These are phyloP conservation scores for Pseudocercospora pini-densiflorae DNA, from an alignment of 2,329 filamentous ascomycete genomes.

Conservation along the genomic window DNA sequence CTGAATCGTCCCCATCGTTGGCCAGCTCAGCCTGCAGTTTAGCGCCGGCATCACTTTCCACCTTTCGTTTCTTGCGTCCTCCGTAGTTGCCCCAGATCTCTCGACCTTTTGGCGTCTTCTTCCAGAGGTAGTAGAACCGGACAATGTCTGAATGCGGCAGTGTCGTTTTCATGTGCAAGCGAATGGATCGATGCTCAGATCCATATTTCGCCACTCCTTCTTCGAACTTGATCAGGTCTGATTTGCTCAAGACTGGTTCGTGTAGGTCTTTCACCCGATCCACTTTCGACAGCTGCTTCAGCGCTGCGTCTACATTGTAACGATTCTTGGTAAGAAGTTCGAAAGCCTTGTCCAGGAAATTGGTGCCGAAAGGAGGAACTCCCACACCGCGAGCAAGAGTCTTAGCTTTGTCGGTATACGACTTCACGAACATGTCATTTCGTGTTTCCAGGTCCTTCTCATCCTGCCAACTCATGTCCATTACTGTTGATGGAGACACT, in stretches of 20 bases:
- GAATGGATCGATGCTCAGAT: constrained; percentile 83
- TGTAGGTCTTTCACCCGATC: constrained; percentile 75
- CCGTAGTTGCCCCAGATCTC: constrained; percentile 90
- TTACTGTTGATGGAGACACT: constrained; percentile 4
- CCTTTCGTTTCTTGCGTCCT: constrained; percentile 83
- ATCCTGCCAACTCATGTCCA: constrained; percentile 11
- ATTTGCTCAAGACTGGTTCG: constrained; percentile 77
- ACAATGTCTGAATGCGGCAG: constrained; percentile 80
- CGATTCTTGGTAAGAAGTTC: constrained; percentile 72
- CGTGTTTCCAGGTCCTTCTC: constrained; percentile 16
- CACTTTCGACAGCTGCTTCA: constrained; percentile 70
- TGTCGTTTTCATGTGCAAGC: constrained; percentile 77
- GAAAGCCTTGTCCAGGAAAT: constrained; percentile 83
- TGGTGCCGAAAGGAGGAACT: constrained; percentile 78
- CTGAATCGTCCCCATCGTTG: constrained; percentile 90
- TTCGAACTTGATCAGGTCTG: constrained; percentile 88
- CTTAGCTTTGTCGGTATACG: constrained; percentile 75
- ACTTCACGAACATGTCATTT: constrained; percentile 66
- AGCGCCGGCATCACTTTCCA: constrained; percentile 62
- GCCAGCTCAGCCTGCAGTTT: constrained; percentile 92
- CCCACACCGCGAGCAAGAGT: constrained; percentile 67
- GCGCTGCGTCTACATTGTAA: constrained; percentile 72
- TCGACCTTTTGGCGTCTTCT: constrained; percentile 84
- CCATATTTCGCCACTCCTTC: constrained; percentile 89
- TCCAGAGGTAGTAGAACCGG: constrained; percentile 97